Base-by-base conservation (phyloP, 2,329 filamentous ascomycete species). In the Cytospora piceicola region DNA sequence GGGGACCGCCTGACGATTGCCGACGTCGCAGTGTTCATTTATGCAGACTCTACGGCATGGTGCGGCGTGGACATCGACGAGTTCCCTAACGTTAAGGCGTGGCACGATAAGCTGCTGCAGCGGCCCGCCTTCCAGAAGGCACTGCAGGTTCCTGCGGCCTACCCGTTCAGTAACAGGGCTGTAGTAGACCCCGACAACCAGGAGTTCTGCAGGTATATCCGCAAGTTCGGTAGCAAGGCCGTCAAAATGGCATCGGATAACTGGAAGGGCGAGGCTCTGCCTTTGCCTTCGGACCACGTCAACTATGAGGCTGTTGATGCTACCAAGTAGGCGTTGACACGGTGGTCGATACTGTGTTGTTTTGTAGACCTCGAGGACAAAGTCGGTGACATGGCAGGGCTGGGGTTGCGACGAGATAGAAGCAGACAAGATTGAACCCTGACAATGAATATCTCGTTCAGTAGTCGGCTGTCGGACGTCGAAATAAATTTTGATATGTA, bases 11-110 rank as follows among this genome's bases (percentile, higher is more conserved):
- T 71, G 20, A 72, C 70, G 5, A 54, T 72, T 30, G 69, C 71
- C 32, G 71, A 73, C 60, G 32, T 73, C 20, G 71, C 71, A 1
- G 42, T 70, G 29, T 72, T 72, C 59, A 69, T 71, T 36, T 71
- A 64, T 46, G 54, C 68, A 5, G 64, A 71, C 57, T 72, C 71
- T n/a, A n/a, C 54, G 32, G 67, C 58, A n/a, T 73, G 70, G 70
- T 69, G 65, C 55, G 69, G 71, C 20, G 42, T 72, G 12, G 67
- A 70, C 51, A 67, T 71, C 49, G 59, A 67, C 17, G 65, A 71
- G n/a, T 72, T 64, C 29, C 68, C 69, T 5, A 24, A 71, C 51
- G 67, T 69, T 29, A 70, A 70, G 42, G 59, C 66, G 12, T 73
- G 71, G 71, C 67, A 64, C 46, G 65, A 70, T 56, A 70, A 67